phyloP scores from a whole-genome alignment of 1,284 basidiomycete genomes.

The Mycena sp. region DNA sequence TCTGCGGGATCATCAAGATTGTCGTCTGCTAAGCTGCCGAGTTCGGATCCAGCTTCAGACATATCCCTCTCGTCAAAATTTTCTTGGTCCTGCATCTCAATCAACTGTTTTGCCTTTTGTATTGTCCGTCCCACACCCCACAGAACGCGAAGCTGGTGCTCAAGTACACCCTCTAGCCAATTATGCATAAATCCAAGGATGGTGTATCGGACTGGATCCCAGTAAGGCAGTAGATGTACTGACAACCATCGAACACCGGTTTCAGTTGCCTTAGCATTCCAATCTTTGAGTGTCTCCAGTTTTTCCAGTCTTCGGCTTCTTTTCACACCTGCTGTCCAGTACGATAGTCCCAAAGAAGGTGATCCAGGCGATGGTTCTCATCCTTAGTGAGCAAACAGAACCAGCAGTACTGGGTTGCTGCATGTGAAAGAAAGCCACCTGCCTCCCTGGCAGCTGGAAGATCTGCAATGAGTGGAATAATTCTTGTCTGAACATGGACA shows the following conservation, averaged over 20 bases:
- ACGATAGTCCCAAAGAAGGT: neutral
- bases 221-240: conserved; percentile 37
- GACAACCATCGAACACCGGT: conserved; percentile 41
- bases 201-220: conserved; percentile 42
- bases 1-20: neutral
- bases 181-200: conserved; percentile 46
- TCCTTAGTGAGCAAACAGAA: conserved; percentile 33
- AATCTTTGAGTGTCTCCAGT: too few relatives aligned
- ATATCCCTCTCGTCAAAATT: too few relatives aligned
- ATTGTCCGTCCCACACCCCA: conserved; percentile 36
- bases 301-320: conserved; percentile 28
- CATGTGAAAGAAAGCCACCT: too few relatives aligned
- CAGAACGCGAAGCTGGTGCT: conserved; percentile 38
- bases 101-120: too few relatives aligned
- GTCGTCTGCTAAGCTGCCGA: too few relatives aligned
- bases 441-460: conserved; percentile 7
- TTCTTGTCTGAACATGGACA: conserved; percentile 28
- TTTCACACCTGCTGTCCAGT: conserved; percentile 6
- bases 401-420: conserved; percentile 38
- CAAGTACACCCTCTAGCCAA: conserved; percentile 43
- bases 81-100: too few relatives aligned
- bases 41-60: too few relatives aligned
- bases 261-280: conserved; percentile 16
- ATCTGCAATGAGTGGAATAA: conserved; percentile 41
- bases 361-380: conserved; percentile 22